Base-by-base conservation (phyloP, 2,329 filamentous ascomycete genomes). In the Clathrospora elynae region DNA sequence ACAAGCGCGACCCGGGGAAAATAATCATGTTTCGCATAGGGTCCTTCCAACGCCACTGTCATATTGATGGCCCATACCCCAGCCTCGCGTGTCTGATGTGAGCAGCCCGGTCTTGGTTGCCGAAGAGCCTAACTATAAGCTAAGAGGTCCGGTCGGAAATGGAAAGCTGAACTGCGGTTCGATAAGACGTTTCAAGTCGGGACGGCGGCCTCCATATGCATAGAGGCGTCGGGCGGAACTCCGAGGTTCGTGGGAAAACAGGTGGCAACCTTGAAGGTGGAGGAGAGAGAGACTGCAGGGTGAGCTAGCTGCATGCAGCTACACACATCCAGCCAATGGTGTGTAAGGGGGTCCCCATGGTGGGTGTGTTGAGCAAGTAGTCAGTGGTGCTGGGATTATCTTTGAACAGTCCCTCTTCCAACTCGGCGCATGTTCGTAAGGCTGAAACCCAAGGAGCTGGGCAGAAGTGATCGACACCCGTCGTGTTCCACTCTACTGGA, bases 401-500 rank as follows among this genome's bases (percentile, higher is more conserved):
- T 17, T 4, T 31, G 14, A 13, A 16, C 28, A 12, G 11, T 20
- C 18, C 22, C 29, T 44, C 29, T 22, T 28, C 38, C 19, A 26
- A 16, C n/a, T 11, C 13, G 20, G 18, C 28, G 17, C 26, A 42
- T 16, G 11, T 35, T 6, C n/a, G 11, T 23, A 25, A 29, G 37
- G 32, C 38, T 46, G 18, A 6, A 23, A 22, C 33, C 38, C 39
- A 38, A 33, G 34, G 31, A 13, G 14, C 11, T 19, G 42, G 32
- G 25, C 9, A 23, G 16, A n/a, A 30, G 23, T 32, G 28, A 23
- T 35, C 23, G 33, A 38, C 25, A 34, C 24, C 44, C 39, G 34
- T 42, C 25, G 16, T 20, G 23, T 28, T 35, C 39, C 34, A 34
- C 34, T 31, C 8, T 24, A 24, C 29, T 38, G 39, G 39, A 43